Evolutionary conservation across 257 asterid genomes (phyloP).

Genomic region (Solanum appendiculatum): DNA sequence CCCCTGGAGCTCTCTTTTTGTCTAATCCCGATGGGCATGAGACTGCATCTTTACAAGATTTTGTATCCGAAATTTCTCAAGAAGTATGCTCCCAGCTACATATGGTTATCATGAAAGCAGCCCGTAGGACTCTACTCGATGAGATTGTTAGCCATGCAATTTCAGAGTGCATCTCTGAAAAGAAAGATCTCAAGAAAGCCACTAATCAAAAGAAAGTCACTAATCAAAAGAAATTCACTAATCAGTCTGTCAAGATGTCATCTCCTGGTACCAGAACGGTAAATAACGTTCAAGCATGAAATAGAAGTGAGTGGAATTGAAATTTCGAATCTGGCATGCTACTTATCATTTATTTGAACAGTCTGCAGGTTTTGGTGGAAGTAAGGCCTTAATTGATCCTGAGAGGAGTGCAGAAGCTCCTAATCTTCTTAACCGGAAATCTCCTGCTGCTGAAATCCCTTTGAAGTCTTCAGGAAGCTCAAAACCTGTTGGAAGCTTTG

Average conservation of each 20-base stretch:
- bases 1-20: constrained; percentile 18
- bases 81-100: constrained; percentile 77
- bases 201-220: constrained; percentile 22
- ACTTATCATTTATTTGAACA: constrained; percentile 11
- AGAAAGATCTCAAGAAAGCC: constrained; percentile 35
- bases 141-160: constrained; percentile 72
- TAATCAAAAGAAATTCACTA: constrained; percentile 20
- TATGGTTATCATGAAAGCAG: constrained; percentile 71
- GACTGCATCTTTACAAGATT: constrained; percentile 22
- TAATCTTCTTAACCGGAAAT: constrained; percentile 13
- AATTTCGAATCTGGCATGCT: not conserved
- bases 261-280: constrained; percentile 30
- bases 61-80: constrained; percentile 54
- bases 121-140: constrained; percentile 73
- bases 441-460: constrained; percentile 12
- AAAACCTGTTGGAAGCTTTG: constrained; percentile 69
- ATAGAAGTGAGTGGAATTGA: not conserved
- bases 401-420: constrained; percentile 27
- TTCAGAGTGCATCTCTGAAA: constrained; percentile 44
- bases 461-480: constrained; percentile 23
- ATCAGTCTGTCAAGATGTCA: constrained; percentile 20
- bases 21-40: constrained; percentile 25
- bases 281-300: constrained; percentile 8
- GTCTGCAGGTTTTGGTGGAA: constrained; percentile 27
- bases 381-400: constrained; percentile 16